Conservation (phyloP, 2,329 filamentous ascomycete genomes). For the Fusarium subglutinans region DNA sequence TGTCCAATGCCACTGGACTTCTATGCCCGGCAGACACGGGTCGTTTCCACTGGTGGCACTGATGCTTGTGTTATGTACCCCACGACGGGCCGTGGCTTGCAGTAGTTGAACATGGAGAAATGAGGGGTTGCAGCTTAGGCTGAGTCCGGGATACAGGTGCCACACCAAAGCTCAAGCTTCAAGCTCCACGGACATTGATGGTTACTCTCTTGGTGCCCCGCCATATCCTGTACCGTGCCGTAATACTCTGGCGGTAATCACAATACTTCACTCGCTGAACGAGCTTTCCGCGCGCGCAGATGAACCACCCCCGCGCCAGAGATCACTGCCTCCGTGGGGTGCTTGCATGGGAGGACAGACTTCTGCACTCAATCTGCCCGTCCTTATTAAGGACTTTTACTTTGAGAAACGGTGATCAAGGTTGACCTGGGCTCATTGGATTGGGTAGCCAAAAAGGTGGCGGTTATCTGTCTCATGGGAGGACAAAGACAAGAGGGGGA, state of each 20-base stretch:
- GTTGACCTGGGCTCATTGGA: conserved; percentile 19
- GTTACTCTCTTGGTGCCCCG: conserved; percentile 16
- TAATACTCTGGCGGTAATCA: neutral
- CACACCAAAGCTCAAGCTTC: neutral
- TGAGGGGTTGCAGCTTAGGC: conserved; percentile 36
- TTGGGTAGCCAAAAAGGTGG: conserved; percentile 28
- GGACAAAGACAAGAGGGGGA: conserved; percentile 21
- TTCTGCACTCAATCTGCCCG: conserved; percentile 11
- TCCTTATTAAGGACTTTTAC: conserved; percentile 31
- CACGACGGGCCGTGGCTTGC: conserved; percentile 39
- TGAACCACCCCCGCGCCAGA: conserved; percentile 22
- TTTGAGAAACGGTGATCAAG: conserved; percentile 27
- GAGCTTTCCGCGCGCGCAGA: neutral
- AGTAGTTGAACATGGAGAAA: conserved; percentile 42
- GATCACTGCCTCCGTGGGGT: conserved; percentile 10
- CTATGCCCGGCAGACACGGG: neutral
- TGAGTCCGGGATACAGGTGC: conserved; percentile 7
- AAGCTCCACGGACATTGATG: conserved; percentile 10
- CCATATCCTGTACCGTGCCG: conserved; percentile 1
- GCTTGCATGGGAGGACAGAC: conserved; percentile 22
- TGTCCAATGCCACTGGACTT: neutral
- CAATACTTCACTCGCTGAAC: neutral
- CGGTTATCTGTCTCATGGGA: conserved; percentile 23
- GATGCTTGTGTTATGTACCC: conserved; percentile 15
- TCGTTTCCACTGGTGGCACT: conserved; percentile 3